These are phyloP conservation scores for Choanephora cucurbitarum DNA, from an alignment of 371 early-diverging fungal species.

Conservation along the genomic window DNA sequence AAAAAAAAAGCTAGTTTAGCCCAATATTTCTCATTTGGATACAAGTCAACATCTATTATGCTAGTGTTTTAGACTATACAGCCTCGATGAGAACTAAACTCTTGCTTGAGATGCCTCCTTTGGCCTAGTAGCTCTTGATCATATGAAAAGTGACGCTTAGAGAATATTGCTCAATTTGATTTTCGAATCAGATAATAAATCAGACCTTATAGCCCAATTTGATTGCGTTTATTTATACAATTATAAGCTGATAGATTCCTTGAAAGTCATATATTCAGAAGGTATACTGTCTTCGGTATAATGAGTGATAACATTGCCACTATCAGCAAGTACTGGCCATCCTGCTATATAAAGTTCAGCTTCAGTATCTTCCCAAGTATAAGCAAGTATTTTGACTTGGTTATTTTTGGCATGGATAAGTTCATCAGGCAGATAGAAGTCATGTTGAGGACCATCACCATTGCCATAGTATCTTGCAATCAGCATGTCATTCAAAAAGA, in stretches of 20 bases:
- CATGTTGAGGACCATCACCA: slow-evolving; percentile 73
- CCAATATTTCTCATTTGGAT: no score
- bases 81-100: no score
- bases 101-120: no score
- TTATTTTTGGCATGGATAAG: slow-evolving; percentile 41
- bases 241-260: slow-evolving; percentile 22
- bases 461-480: slow-evolving; percentile 77
- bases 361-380: slow-evolving; percentile 43
- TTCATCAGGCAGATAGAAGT: slow-evolving; percentile 72
- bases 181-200: no score
- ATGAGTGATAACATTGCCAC: slow-evolving; percentile 29
- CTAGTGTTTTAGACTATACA: no score
- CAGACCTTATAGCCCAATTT: slow-evolving; percentile 3
- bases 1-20: no score
- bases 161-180: no score
- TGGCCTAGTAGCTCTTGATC: no score
- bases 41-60: no score
- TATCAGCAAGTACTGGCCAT: slow-evolving; percentile 42
- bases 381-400: slow-evolving; percentile 42
- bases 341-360: slow-evolving; percentile 37
- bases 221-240: slow-evolving; percentile 1
- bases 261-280: slow-evolving; percentile 33
- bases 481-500: slow-evolving; percentile 61
- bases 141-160: no score
- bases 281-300: slow-evolving; percentile 7